Evolutionary conservation across 1,284 basidiomycete genomes (phyloP).

Genomic region (Sanghuangporus baumii): DNA sequence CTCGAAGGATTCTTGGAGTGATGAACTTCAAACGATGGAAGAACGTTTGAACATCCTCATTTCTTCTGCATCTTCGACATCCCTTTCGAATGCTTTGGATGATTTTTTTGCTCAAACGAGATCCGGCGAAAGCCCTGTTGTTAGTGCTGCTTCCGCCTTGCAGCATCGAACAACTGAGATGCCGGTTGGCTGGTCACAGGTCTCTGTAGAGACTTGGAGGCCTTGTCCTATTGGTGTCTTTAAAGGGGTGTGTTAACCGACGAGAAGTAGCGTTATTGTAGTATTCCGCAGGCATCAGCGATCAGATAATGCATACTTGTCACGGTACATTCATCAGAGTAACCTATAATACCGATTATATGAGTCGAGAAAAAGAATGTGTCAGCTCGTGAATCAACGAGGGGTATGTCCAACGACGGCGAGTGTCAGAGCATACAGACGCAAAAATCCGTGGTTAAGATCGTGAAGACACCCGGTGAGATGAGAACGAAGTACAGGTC

Average conservation of each 20-base stretch:
- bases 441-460: not conserved
- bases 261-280: not conserved
- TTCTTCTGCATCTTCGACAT: constrained; percentile 12
- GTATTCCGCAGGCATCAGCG: too few species aligned
- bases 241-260: not conserved
- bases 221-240: constrained; percentile 63
- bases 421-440: too few species aligned
- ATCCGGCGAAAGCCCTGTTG: not conserved
- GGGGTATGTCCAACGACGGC: too few species aligned
- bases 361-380: too few species aligned
- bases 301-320: too few species aligned
- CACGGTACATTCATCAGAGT: too few species aligned
- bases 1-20: constrained; percentile 39
- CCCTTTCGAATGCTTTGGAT: not conserved
- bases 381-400: too few species aligned
- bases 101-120: not conserved
- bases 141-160: too few species aligned
- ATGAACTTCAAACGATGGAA: constrained; percentile 46
- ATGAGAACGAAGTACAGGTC: not conserved
- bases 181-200: constrained; percentile 46
- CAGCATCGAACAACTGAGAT: constrained; percentile 6
- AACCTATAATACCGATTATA: too few species aligned
- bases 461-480: not conserved
- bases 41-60: constrained; percentile 41
- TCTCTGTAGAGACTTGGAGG: constrained; percentile 45